These are phyloP conservation scores for Paramecium pentaurelia DNA, from an alignment of 73 alveolate genomes.

Conservation along the genomic window DNA sequence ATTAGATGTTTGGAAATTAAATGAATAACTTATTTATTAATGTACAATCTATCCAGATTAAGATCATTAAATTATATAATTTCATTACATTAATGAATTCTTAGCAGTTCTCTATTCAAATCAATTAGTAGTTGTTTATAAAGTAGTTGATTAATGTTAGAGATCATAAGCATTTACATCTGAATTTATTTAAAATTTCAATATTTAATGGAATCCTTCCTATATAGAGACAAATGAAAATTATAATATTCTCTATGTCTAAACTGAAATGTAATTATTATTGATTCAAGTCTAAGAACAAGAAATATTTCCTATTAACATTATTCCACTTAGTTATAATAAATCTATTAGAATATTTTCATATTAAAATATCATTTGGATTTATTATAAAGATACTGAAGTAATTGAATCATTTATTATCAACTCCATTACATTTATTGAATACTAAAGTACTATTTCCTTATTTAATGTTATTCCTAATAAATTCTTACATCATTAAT, in stretches of 20 bases:
- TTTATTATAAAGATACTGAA: background rate
- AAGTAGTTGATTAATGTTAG: background rate
- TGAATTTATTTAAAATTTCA: background rate
- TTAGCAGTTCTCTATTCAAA: background rate
- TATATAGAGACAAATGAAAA: background rate
- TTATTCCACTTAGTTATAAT: background rate
- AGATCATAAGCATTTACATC: background rate
- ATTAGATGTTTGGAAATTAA: background rate
- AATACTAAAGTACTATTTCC: background rate
- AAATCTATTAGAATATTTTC: background rate
- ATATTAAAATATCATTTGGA: background rate
- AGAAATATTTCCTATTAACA: background rate
- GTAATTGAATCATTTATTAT: background rate
- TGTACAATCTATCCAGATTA: constrained; percentile 10
- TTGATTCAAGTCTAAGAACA: background rate
- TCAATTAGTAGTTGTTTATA: background rate
- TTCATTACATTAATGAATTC: background rate
- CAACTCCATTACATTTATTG: background rate
- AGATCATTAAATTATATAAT: background rate
- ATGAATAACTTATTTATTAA: background rate
- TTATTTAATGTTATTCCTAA: background rate
- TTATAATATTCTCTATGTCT: background rate
- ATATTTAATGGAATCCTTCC: background rate
- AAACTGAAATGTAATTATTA: background rate
- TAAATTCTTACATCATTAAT: background rate